Evolutionary conservation across 257 asterid genomes (phyloP), one percentile per base, ranked within the genome.

Genomic region (Ophiorrhiza pumila): DNA sequence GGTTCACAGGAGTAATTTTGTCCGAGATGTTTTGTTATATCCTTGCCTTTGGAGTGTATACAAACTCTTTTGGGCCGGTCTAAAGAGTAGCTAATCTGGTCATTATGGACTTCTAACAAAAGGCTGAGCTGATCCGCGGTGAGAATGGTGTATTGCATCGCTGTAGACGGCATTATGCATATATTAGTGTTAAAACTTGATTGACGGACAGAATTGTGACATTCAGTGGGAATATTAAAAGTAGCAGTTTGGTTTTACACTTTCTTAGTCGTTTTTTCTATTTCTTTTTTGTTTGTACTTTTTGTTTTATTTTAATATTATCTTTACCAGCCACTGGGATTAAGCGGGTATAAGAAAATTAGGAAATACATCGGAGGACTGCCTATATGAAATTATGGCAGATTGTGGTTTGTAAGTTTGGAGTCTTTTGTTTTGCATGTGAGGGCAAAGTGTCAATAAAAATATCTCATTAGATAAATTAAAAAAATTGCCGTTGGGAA

Each of bases 41-140:
- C 22, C 9, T 57, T 31, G 39, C 13, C 37, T 25, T 37, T 11
- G 42, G 14, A 41, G 45, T 31, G 14, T 60, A 1, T 17, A 43
- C 39, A 32, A 15, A 32, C 47, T 41, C 66, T 41, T 64, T 56
- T 74, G n/a, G 41, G 78, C 65, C 47, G 42, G n/a, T 13, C 14
- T 31, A 17, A 34, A 56, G 31, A 49, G 37, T 25, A 10, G 15
- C 57, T 23, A 13, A 34, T 66, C 32, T 35, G 17, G 68, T 45
- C 20, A 45, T 14, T 37, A 17, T 32, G 72, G 65, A 31, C 35
- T 41, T 53, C 72, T 41, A 65, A 50, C 42, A 18, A 53, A 11
- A 41, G 32, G 42, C 18, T 2, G 59, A 5, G 58, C 45, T 65
- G 41, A 29, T 55, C 13, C 14, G 49, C 22, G 12, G 43, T 37